Evolutionary conservation across 352 stramenopile genomes (phyloP), one percentile per base, ranked within the genome.

Genomic region (Pythium guiyangense): DNA sequence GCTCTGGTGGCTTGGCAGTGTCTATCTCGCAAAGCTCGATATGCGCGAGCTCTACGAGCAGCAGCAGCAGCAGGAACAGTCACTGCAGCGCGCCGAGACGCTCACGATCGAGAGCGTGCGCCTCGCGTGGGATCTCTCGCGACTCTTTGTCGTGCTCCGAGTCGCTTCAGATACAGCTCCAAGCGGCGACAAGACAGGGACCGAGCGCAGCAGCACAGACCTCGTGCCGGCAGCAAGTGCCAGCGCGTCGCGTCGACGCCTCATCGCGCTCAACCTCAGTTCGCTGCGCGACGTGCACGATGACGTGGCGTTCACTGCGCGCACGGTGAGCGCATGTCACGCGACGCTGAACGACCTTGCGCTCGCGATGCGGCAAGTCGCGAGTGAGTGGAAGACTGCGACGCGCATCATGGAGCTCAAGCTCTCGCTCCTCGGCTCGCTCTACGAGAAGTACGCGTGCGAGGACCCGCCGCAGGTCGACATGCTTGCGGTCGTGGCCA

Each of bases 381-480:
- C 31, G 2, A 73, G 63, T 3, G 80, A 88, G 66, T 92, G 82
- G 82, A 90, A 89, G 66, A 88, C 78, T 54, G 77, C 82, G n/a
- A 89, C 66, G 8, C 73, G 74, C 18, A 71, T 89, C 27, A 90
- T 92, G 49, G 82, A 92, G 48, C 63, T 90, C 18, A 92, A 92
- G 52, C 86, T 92, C 68, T 73, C 75, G 9, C 66, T 90, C 25
- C 75, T 92, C 6, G 76, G 77, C 6, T 78, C 70, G n/a, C 52
- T 92, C 0, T 92, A 92, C 60, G 79, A 90, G 42, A 90, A 92
- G 45, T 92, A 92, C 47, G 82, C 64, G 0, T 81, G 69, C 45
- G 68, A 84, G 3, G 74, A 84, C 18, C 66, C 76, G 14, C 79
- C 82, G 22, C 82, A 90, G 49, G 70, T 80, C 10, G 79, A 92